Conservation (phyloP, 163 green algal species). For the Smithsoniella earleae region DNA sequence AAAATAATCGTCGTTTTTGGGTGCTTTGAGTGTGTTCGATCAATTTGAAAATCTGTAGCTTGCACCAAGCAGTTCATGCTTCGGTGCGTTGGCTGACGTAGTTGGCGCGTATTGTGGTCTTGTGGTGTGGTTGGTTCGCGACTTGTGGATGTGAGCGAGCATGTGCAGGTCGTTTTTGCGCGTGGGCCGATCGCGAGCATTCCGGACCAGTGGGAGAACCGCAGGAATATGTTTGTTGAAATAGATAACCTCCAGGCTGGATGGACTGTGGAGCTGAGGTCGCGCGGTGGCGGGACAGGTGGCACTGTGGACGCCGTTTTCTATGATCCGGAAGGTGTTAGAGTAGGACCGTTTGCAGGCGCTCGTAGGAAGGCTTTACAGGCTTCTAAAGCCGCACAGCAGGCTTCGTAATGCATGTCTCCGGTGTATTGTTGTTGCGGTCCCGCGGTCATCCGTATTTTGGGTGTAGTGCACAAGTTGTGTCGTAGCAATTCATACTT, state of each 20-base stretch:
- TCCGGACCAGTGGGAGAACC: constrained; percentile 59
- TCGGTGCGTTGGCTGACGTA: background rate
- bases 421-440: no score
- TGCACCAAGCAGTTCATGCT: no score
- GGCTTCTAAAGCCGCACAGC: constrained; percentile 41
- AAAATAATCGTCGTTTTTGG: no score
- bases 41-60: no score
- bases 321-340: constrained; percentile 55
- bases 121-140: background rate
- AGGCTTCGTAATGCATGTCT: no score
- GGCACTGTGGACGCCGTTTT: constrained; percentile 71
- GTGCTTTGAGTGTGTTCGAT: no score
- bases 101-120: background rate
- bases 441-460: no score
- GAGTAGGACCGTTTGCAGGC: constrained; percentile 61
- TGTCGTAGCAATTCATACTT: no score
- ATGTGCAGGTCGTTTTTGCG: constrained; percentile 51
- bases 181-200: constrained; percentile 53
- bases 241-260: constrained; percentile 71
- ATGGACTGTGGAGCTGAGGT: constrained; percentile 67
- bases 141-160: constrained; percentile 21
- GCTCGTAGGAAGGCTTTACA: constrained; percentile 61
- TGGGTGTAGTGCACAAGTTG: no score
- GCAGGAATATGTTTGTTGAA: constrained; percentile 73
- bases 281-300: constrained; percentile 40